Base-by-base conservation (phyloP, 2,329 filamentous ascomycete species). In the Colletotrichum sp. region DNA sequence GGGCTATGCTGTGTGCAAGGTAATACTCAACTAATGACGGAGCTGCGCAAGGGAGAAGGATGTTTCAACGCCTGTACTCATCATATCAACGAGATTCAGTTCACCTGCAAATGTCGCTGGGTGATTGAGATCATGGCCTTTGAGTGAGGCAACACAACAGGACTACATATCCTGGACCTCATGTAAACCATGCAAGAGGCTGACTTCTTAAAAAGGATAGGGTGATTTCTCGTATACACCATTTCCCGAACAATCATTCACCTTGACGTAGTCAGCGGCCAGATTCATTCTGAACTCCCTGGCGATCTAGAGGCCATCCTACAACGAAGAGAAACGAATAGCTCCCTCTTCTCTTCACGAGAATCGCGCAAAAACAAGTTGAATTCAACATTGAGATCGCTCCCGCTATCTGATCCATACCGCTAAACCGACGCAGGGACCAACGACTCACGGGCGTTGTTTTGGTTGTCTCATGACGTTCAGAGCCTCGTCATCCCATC, bases 61-160 rank as follows among this genome's bases (percentile, higher is more conserved):
- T 2, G 8, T n/a, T 43, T n/a, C 0, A 2, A 43, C 1, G 5
- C 3, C 18, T 5, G 3, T n/a, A n/a, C 5, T n/a, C 18, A 0
- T 12, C 9, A 43, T 43, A n/a, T 43, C 18, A 3, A n/a, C 9
- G 9, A 43, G 39, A n/a, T 43, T 12, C 9, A 43, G 39, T 43
- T 43, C 39, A 43, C 34, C 13, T 36, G 34, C 34, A 7, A 36
- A 36, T 36, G 1, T 36, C 13, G 6, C 34, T 36, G 34, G 34
- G 6, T 36, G 7, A 36, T 36, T 48, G 18, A 48, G 1, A 48
- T 48, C 39, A n/a, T n/a, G 39, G 3, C 18, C 18, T 12, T n/a
- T 48, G 9, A 48, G 39, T n/a, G 39, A 43, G 39, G 39, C 18
- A 43, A 39, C 18, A 10, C 18, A 18, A n/a, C 5, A 36, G 6